Percentiles rank a stretch among this genome's conserved stretches.
These are phyloP conservation scores for Diaporthe vexans DNA, from an alignment of 2,329 filamentous ascomycete species.

Conservation along the genomic window DNA sequence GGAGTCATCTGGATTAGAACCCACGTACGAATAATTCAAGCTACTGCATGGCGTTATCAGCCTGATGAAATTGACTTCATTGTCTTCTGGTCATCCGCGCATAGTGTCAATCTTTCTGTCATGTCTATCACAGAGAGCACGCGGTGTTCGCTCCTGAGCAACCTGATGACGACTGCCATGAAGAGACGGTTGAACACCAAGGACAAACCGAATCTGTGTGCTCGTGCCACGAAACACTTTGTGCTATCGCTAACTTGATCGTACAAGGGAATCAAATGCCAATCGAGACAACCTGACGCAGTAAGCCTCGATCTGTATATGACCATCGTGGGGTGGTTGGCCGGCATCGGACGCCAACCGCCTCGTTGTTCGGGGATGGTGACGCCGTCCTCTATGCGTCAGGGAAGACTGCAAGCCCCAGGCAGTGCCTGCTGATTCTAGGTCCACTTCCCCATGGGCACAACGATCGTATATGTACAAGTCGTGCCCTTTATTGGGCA, in stretches of 20 bases:
- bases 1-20: neutral
- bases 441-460: neutral
- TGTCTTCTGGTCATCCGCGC: neutral
- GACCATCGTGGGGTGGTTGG: neutral
- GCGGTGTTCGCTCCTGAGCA: neutral
- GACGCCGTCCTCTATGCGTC: neutral
- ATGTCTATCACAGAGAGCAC: neutral
- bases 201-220: neutral
- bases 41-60: constrained; percentile 5
- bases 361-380: constrained; percentile 3
- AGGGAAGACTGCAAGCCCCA: neutral
- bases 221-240: neutral
- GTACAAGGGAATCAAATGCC: neutral
- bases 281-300: constrained; percentile 11
- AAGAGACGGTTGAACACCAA: neutral
- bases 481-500: neutral
- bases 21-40: neutral
- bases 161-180: neutral
- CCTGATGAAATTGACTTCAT: neutral
- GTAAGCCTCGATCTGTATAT: neutral
- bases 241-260: neutral
- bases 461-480: neutral
- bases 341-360: constrained; percentile 9
- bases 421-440: neutral
- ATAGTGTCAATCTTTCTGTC: neutral